Conservation (phyloP, 768 basidiomycete genomes). For the Termitomyces sp. region DNA sequence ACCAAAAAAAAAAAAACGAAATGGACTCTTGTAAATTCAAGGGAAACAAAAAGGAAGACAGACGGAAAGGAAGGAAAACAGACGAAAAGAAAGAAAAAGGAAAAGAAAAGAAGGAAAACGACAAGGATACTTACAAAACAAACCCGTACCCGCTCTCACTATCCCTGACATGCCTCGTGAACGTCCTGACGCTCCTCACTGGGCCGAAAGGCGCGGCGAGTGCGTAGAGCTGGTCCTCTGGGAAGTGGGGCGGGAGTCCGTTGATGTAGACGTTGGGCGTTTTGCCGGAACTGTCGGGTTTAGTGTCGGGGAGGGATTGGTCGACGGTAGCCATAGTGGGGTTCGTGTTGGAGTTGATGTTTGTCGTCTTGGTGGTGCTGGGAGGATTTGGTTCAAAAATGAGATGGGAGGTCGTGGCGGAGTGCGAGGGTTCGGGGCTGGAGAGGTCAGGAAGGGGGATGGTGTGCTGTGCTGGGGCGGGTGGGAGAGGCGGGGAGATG, state of each 20-base stretch:
- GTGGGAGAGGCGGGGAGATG: conserved; percentile 17
- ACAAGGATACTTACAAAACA: conserved; percentile 44
- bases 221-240: conserved; percentile 72
- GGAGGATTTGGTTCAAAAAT: not conserved
- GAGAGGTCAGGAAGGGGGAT: conserved; percentile 27
- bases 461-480: conserved; percentile 25
- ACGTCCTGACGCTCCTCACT: conserved; percentile 75
- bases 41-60: not conserved
- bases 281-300: conserved; percentile 20
- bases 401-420: not conserved
- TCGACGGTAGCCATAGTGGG: not conserved
- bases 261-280: conserved; percentile 88
- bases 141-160: conserved; percentile 72
- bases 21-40: not conserved
- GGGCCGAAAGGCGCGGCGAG: conserved; percentile 68
- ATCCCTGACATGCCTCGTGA: conserved; percentile 78
- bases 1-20: not conserved
- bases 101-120: not conserved
- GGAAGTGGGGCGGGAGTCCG: conserved; percentile 77
- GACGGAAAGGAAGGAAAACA: not conserved
- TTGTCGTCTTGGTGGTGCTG: not conserved
- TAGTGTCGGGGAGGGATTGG: not conserved
- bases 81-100: not conserved
- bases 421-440: not conserved
- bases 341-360: not conserved